Evolutionary conservation across 179 eudicot species (phyloP).

Genomic region (Monotropa hypopitys): DNA sequence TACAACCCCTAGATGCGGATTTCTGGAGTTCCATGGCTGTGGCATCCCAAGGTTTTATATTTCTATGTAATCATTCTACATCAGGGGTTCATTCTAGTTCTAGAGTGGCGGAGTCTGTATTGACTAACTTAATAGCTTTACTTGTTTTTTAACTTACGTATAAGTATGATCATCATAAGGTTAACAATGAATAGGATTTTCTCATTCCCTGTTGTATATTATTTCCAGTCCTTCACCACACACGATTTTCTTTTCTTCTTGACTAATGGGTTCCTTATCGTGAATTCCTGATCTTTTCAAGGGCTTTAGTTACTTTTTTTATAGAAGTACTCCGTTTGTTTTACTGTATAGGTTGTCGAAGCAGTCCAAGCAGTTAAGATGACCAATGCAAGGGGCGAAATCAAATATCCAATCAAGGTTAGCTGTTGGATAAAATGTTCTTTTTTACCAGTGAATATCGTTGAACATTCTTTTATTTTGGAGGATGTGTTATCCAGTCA

Average conservation of each 20-base stretch:
- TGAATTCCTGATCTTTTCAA: background rate
- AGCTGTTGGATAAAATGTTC: background rate
- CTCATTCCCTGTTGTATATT: background rate
- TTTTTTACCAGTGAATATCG: background rate
- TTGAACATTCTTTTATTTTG: background rate
- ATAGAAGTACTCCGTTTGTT: background rate
- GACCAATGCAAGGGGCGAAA: constrained; percentile 88
- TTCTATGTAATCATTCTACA: background rate
- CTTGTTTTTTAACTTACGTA: too few relatives aligned
- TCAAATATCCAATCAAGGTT: constrained; percentile 94
- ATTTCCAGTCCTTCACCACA: background rate
- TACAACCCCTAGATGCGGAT: too few relatives aligned
- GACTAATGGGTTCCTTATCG: background rate
- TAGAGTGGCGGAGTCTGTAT: background rate
- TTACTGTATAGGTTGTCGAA: constrained; percentile 57
- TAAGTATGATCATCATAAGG: background rate
- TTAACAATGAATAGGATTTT: background rate
- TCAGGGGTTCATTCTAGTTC: background rate
- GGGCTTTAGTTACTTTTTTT: background rate
- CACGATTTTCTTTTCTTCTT: background rate
- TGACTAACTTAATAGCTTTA: background rate
- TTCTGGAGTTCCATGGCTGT: too few relatives aligned
- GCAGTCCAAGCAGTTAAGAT: constrained; percentile 87
- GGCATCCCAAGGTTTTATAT: too few relatives aligned
- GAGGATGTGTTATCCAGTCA: background rate